Conservation (phyloP, 1,284 basidiomycete genomes). For the Cryptococcus hybrid region DNA sequence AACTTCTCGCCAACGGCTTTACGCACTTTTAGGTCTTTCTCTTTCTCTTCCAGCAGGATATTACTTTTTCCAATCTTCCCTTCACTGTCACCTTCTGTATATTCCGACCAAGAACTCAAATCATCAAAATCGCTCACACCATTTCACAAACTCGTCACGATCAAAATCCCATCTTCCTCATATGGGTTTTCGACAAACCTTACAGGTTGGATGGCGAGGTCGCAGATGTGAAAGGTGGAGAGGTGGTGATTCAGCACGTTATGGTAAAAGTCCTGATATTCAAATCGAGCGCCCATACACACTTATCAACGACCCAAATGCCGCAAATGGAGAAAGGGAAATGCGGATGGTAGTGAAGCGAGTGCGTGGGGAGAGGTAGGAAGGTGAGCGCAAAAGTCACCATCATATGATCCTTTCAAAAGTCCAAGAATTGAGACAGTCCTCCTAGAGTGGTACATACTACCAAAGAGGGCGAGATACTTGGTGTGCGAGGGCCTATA, state of each 20-base stretch:
- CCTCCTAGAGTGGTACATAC: conserved; percentile 36
- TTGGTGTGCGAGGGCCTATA: conserved; percentile 47
- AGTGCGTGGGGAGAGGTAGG: conserved; percentile 49
- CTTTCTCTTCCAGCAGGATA: conserved; percentile 24
- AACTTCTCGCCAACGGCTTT: background rate
- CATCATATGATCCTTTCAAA: too few relatives aligned
- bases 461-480: conserved; percentile 26
- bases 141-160: conserved; percentile 30
- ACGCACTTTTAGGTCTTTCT: conserved; percentile 14
- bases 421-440: too few relatives aligned
- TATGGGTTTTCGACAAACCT: conserved; percentile 8
- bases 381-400: conserved; percentile 26
- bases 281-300: conserved; percentile 50
- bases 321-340: conserved; percentile 22
- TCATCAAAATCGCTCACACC: conserved; percentile 19
- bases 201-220: conserved; percentile 13
- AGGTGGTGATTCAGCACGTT: conserved; percentile 43
- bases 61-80: conserved; percentile 18
- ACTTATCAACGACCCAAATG: conserved; percentile 37
- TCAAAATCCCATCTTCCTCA: conserved; percentile 16
- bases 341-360: conserved; percentile 45
- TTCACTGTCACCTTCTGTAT: conserved; percentile 30
- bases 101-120: conserved; percentile 32
- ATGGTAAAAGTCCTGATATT: conserved; percentile 44
- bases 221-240: conserved; percentile 8